These are phyloP conservation scores for Paramarasmius palmivorus DNA, from an alignment of 1,284 basidiomycete species.

Conservation along the genomic window DNA sequence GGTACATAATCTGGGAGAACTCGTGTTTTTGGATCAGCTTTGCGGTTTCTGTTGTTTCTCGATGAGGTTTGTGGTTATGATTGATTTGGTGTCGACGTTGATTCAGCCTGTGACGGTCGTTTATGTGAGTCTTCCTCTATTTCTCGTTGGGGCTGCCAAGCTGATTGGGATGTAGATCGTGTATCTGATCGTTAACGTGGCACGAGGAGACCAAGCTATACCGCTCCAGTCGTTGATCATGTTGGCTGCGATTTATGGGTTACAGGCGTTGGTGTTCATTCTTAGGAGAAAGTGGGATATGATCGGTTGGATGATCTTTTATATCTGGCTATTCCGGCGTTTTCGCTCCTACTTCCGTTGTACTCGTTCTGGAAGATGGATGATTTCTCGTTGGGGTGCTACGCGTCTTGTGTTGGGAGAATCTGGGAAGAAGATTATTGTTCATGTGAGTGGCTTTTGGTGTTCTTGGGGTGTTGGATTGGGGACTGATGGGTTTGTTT, in stretches of 20 bases:
- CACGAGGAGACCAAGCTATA: slow-evolving; percentile 61
- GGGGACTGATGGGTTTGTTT: slow-evolving; percentile 15
- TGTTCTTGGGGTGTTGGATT: not conserved
- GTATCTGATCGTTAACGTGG: slow-evolving; percentile 83
- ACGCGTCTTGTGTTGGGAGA: slow-evolving; percentile 95
- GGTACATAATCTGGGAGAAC: slow-evolving; percentile 93
- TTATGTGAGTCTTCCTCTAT: slow-evolving; percentile 67
- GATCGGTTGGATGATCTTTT: slow-evolving; percentile 97
- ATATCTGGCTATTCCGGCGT: slow-evolving; percentile 91
- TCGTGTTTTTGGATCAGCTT: slow-evolving; percentile 90
- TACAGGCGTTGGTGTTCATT: slow-evolving; percentile 86
- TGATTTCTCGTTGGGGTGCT: slow-evolving; percentile 97
- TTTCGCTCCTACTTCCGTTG: slow-evolving; percentile 91
- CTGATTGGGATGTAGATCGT: slow-evolving; percentile 58
- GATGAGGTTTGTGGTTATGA: slow-evolving; percentile 97
- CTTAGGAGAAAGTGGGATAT: slow-evolving; percentile 92
- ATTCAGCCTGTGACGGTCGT: slow-evolving; percentile 92
- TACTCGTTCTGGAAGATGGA: slow-evolving; percentile 99
- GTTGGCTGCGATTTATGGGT: slow-evolving; percentile 91
- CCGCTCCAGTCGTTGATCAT: slow-evolving; percentile 85
- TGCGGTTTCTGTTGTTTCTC: slow-evolving; percentile 99
- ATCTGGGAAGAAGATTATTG: slow-evolving; percentile 90
- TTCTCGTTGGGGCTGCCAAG: slow-evolving; percentile 3
- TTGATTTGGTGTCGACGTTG: slow-evolving; percentile 87
- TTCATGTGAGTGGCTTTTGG: slow-evolving; percentile 69